Conservation (phyloP, 108 stramenopile genomes). For the Craspedostauros australis region DNA sequence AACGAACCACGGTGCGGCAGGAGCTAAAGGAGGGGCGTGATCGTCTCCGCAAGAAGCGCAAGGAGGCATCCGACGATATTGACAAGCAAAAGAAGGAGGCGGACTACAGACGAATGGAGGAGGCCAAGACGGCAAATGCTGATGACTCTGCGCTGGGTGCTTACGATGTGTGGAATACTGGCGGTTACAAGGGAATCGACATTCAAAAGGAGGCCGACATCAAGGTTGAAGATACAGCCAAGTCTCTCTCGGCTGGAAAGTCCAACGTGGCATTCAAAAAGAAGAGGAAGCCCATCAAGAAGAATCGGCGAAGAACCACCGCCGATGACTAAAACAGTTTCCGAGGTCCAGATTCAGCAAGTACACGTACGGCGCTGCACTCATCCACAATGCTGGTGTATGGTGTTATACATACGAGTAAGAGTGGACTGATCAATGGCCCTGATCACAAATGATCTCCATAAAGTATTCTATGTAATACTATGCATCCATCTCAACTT, state of each 20-base stretch:
- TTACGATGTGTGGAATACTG: constrained; percentile 61
- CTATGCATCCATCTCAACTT: too few relatives aligned
- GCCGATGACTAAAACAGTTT: too few relatives aligned
- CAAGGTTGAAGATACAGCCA: constrained; percentile 40
- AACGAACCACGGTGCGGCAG: constrained; percentile 56
- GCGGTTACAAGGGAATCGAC: constrained; percentile 75
- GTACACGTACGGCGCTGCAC: too few relatives aligned
- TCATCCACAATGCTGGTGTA: too few relatives aligned
- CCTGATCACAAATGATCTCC: too few relatives aligned
- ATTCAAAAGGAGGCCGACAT: constrained; percentile 47
- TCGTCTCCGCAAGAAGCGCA: constrained; percentile 29
- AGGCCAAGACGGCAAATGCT: constrained; percentile 69
- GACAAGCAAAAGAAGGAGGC: constrained; percentile 46
- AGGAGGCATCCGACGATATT: constrained; percentile 27
- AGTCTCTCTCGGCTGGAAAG: constrained; percentile 40
- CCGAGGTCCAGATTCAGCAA: too few relatives aligned
- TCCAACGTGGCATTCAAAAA: constrained; percentile 30
- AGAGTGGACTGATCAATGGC: too few relatives aligned
- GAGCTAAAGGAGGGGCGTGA: constrained; percentile 61
- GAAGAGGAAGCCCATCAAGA: constrained; percentile 3
- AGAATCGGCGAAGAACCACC: constrained; percentile 16
- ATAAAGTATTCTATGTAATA: too few relatives aligned
- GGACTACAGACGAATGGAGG: constrained; percentile 63
- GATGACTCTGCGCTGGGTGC: constrained; percentile 85
- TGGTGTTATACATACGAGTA: too few relatives aligned